Evolutionary conservation across 306 rosid species (phyloP), one percentile per base, ranked within the genome.

Genomic region (Pterocarpus macrocarpus): DNA sequence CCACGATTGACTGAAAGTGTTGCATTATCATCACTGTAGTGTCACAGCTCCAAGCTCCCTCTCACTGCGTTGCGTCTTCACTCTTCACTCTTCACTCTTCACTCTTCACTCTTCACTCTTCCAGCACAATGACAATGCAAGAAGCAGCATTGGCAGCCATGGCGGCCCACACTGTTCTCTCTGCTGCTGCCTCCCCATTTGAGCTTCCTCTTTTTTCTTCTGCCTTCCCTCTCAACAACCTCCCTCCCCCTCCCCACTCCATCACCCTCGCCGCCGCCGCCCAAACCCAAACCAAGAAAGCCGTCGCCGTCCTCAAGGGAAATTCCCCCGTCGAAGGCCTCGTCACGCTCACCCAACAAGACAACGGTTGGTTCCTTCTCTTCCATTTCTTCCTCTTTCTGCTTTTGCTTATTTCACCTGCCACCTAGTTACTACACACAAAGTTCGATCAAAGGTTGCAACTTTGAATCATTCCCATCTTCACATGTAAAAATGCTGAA

Each of bases 251-350:
- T 11, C 62, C 80, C 74, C 79, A 82, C n/a, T 76, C 85, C 61
- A 65, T 62, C 5, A 66, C 85, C 64, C 66, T 86, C 45, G 88
- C 87, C 11, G 28, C 28, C 28, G 28, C 28, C 28, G 28, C 28
- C n/a, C n/a, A n/a, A n/a, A 88, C 88, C 75, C 82, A 14, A 30
- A 17, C 89, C 77, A 88, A 89, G 85, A 89, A 87, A 80, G 97
- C 91, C 34, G 94, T 92, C 49, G 85, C 90, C n/a, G 86, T 92
- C 71, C 92, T 92, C 87, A 89, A 87, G 85, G 94, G 97, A 12
- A 90, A 28, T 66, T 85, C 97, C 59, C 12, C 11, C 12, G 93
- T 90, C 7, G 90, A 90, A 85, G 93, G 97, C 63, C 87, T 90
- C 22, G 90, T 75, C 70, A 92, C 88, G 30, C 71, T 92, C 71